phyloP scores from a whole-genome alignment of 805 yeast species.

The Yamadazyma paraphyllophila region DNA sequence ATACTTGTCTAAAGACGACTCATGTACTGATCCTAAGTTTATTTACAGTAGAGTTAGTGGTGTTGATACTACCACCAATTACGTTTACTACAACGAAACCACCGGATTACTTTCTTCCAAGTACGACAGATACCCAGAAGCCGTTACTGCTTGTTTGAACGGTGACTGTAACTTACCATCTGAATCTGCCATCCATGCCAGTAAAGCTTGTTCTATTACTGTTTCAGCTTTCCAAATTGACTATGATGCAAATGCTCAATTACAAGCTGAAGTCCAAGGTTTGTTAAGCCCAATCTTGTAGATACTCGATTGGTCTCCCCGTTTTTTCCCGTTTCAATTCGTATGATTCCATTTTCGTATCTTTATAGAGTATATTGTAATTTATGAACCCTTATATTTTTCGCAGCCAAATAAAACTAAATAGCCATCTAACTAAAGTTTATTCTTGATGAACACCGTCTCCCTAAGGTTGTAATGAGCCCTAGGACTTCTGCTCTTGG shows the following conservation, averaged over 20 bases:
- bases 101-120: constrained; percentile 24
- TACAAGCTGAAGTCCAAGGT: constrained; percentile 17
- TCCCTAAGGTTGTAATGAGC: constrained; percentile 11
- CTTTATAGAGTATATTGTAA: neutral
- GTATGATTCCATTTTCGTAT: constrained; percentile 1
- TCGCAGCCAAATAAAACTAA: neutral
- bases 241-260: constrained; percentile 33
- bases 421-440: neutral
- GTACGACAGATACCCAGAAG: constrained; percentile 12
- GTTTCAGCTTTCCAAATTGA: constrained; percentile 50
- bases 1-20: constrained; percentile 26
- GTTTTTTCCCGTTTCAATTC: neutral
- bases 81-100: constrained; percentile 39
- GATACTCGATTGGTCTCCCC: neutral
- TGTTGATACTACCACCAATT: constrained; percentile 26
- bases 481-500: constrained; percentile 14
- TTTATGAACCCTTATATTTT: neutral
- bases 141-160: constrained; percentile 28
- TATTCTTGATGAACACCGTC: neutral
- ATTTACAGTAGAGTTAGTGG: constrained; percentile 49
- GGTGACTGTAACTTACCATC: constrained; percentile 48
- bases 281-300: constrained; percentile 10
- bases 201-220: constrained; percentile 40
- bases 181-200: constrained; percentile 32
- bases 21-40: constrained; percentile 44